A percentile compares a stretch with the other conserved stretches of the same genome.
phyloP scores from a whole-genome alignment of 768 basidiomycete genomes.

The Russula ochroleuca region DNA sequence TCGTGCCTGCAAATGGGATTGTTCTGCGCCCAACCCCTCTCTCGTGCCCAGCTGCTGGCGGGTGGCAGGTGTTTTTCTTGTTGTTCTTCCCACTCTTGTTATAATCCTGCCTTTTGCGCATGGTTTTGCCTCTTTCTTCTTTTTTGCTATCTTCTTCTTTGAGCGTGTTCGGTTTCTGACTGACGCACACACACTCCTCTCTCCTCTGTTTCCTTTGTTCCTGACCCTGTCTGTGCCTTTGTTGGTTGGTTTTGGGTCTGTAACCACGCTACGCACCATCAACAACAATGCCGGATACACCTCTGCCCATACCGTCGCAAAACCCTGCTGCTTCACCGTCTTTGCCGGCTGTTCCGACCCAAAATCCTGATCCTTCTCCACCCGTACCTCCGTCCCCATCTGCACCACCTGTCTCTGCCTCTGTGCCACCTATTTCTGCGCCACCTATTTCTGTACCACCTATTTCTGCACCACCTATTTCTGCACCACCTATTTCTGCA shows the following conservation, averaged over 20 bases:
- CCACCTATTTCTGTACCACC: too few relatives aligned
- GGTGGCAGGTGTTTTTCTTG: too few relatives aligned
- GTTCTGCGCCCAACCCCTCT: neutral
- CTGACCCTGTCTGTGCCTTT: too few relatives aligned
- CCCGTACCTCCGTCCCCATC: too few relatives aligned
- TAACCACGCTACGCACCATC: neutral
- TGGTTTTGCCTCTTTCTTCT: neutral
- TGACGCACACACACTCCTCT: too few relatives aligned
- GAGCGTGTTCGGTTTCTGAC: neutral
- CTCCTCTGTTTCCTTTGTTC: too few relatives aligned
- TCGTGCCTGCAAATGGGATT: neutral
- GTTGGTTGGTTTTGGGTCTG: too few relatives aligned
- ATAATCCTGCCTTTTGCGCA: neutral
- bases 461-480: conserved; percentile 1
- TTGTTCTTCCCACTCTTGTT: neutral
- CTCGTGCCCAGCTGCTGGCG: neutral
- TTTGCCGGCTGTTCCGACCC: neutral
- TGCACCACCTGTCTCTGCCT: neutral
- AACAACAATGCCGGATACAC: neutral
- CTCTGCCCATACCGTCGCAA: neutral
- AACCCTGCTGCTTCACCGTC: neutral
- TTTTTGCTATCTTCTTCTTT: neutral
- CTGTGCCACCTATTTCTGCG: too few relatives aligned
- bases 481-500: too few relatives aligned
- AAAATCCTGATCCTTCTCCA: too few relatives aligned